phyloP scores from a whole-genome alignment of 495 filamentous ascomycete species.

The Talaromyces wortmannii region DNA sequence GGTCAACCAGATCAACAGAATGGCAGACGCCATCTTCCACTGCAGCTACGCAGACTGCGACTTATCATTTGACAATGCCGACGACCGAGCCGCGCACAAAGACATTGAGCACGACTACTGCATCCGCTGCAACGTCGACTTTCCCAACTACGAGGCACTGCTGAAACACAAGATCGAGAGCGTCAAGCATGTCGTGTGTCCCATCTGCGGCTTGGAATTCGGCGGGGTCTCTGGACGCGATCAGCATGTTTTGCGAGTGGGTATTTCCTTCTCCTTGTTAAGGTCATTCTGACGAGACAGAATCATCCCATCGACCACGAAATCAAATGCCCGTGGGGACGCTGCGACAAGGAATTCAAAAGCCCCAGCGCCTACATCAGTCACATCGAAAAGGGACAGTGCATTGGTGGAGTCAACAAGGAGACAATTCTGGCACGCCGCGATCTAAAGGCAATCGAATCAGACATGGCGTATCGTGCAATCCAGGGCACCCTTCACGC shows the following conservation, averaged over 20 bases:
- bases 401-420: conserved; percentile 8
- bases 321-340: conserved; percentile 29
- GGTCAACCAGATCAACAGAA: too few species aligned
- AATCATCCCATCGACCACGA: conserved; percentile 34
- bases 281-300: conserved; percentile 11
- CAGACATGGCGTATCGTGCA: background rate
- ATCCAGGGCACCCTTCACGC: background rate
- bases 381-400: conserved; percentile 47
- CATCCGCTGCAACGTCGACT: conserved; percentile 42
- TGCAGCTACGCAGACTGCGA: conserved; percentile 59
- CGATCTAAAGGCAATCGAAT: background rate
- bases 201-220: conserved; percentile 45
- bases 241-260: conserved; percentile 38
- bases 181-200: conserved; percentile 40
- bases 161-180: conserved; percentile 33
- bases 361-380: conserved; percentile 33
- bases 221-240: conserved; percentile 34
- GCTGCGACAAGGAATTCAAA: conserved; percentile 35
- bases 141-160: conserved; percentile 29
- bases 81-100: conserved; percentile 43
- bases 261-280: conserved; percentile 3
- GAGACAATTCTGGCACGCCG: background rate
- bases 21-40: conserved; percentile 16
- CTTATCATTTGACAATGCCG: conserved; percentile 47
- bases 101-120: conserved; percentile 44